Percentiles rank a stretch among this genome's conserved stretches.
These are phyloP conservation scores for Penicillium alfredii DNA, from an alignment of 495 filamentous ascomycete species.

Conservation along the genomic window DNA sequence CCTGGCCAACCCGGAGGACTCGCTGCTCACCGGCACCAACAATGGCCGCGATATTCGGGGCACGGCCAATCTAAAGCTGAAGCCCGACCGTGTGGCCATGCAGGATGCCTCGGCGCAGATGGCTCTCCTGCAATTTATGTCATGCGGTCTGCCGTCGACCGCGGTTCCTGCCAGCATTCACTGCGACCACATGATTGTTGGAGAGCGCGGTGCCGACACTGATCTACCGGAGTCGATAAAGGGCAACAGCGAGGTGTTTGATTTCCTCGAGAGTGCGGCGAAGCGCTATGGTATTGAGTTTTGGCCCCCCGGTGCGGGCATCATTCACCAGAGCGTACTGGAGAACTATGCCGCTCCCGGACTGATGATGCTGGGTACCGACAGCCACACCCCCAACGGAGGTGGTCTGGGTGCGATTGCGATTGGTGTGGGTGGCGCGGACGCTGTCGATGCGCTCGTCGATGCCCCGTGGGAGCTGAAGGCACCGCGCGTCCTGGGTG, in stretches of 20 bases:
- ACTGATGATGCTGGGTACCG: conserved; percentile 98
- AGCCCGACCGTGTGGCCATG: conserved; percentile 97
- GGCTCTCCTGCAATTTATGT: conserved; percentile 98
- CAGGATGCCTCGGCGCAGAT: conserved; percentile 98
- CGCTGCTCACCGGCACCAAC: conserved; percentile 35
- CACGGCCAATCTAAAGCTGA: conserved; percentile 90
- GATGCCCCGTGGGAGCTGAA: conserved; percentile 97
- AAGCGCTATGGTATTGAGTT: conserved; percentile 98
- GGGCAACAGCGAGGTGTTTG: conserved; percentile 94
- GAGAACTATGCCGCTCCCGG: conserved; percentile 98
- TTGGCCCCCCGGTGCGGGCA: conserved; percentile 97
- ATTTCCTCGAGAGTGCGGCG: conserved; percentile 90
- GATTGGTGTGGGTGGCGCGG: conserved; percentile 95
- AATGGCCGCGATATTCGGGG: conserved; percentile 78
- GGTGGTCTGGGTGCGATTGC: conserved; percentile 91
- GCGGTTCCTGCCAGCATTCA: conserved; percentile 98
- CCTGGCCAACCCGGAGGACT: conserved; percentile 68
- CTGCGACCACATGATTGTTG: conserved; percentile 99
- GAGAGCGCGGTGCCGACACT: conserved; percentile 73
- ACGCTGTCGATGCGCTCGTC: conserved; percentile 94
- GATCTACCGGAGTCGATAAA: conserved; percentile 83
- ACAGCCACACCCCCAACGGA: conserved; percentile 95
- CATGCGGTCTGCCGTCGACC: conserved; percentile 80
- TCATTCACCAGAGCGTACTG: conserved; percentile 96
- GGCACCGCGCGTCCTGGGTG: conserved; percentile 83